phyloP scores from a whole-genome alignment of 1,139 yeast species.

The Magnusiomyces fungicola region DNA sequence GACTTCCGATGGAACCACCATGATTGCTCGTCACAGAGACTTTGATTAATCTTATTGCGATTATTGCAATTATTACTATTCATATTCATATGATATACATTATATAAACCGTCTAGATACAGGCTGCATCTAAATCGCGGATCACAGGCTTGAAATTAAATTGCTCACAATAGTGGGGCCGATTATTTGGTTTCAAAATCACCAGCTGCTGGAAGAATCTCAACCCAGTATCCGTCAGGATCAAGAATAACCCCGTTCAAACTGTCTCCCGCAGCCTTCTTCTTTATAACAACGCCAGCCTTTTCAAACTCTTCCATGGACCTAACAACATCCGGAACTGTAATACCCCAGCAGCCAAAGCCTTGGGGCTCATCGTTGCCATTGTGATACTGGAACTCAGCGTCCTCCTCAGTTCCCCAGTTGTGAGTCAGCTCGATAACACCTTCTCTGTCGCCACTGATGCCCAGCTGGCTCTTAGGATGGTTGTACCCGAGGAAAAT shows the following conservation, averaged over 20 bases:
- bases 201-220: conserved; percentile 46
- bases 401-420: conserved; percentile 86
- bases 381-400: conserved; percentile 69
- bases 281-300: conserved; percentile 42
- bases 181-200: no score
- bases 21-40: no score
- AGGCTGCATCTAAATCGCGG: no score
- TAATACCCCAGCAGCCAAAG: conserved; percentile 76
- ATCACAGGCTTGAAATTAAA: no score
- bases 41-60: no score
- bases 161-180: no score
- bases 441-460: conserved; percentile 48
- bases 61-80: no score
- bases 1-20: no score
- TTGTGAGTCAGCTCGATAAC: conserved; percentile 86
- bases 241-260: conserved; percentile 72
- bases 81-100: no score
- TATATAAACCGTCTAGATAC: no score
- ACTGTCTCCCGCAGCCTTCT: conserved; percentile 51
- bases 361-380: conserved; percentile 80
- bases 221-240: conserved; percentile 90
- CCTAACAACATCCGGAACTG: conserved; percentile 57
- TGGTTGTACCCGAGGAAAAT: conserved; percentile 68
- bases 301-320: conserved; percentile 46
- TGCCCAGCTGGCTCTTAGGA: conserved; percentile 10